Evolutionary conservation across 805 yeast species (phyloP), one percentile per base, ranked within the genome.

Genomic region (Ascoidea asiatica): DNA sequence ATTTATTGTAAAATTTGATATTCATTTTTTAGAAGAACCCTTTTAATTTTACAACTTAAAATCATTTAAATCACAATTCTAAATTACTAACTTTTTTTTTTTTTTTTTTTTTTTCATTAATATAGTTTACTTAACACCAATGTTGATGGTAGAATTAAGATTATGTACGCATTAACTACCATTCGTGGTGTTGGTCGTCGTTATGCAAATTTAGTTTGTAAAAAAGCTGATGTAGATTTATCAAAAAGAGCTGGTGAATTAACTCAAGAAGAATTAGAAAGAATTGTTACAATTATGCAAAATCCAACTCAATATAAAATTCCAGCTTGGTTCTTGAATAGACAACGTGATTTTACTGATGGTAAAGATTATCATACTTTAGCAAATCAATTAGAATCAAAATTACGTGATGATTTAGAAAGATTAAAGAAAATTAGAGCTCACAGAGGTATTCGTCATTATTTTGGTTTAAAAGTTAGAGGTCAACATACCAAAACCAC

Each of bases 401-500:
- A 92, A 79, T 85, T 92, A 73, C 92, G 99, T 86, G 99, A 92
- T 70, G 98, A 92, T 69, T 79, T 92, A 72, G 98, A 92, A 80
- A 90, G 97, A 82, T 80, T 92, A 75, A 94, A 94, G 95, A 92
- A 92, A 79, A 92, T 94, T 84, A 94, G 98, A 82, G 78, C 97
- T 67, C 98, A 92, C 92, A 81, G 97, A 77, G 99, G 99, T 90
- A 83, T 92, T 74, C 88, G 99, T 83, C 99, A 92, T 81, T 89
- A 81, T 90, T 92, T 97, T 97, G 97, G 97, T 72, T 79, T 92
- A 72, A 92, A 92, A 80, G 98, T 94, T 73, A 88, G 98, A 82
- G 98, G 98, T 78, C 98, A 92, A 81, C 99, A 92, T 80, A 92
- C 99, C 82, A 92, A 92, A 85, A 90, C 98, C 71, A 92, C 99